These are phyloP conservation scores for Solanum dulcamara DNA, from an alignment of 257 asterid genomes.

Conservation along the genomic window DNA sequence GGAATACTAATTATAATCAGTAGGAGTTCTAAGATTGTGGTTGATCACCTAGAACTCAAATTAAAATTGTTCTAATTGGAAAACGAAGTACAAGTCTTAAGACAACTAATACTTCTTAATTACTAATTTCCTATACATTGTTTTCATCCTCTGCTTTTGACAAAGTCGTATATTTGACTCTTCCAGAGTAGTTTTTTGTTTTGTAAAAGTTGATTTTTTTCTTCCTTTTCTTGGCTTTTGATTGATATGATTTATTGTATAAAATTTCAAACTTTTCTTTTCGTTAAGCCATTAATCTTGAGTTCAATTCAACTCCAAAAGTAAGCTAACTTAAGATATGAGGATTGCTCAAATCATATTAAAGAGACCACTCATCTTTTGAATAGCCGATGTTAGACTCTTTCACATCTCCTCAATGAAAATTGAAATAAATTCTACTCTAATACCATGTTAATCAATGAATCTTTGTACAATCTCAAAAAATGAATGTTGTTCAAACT, in stretches of 20 bases:
- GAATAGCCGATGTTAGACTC: not conserved
- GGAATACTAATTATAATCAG: not conserved
- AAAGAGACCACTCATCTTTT: too few relatives aligned
- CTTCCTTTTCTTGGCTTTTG: too few relatives aligned
- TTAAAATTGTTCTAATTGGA: not conserved
- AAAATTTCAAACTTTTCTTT: too few relatives aligned
- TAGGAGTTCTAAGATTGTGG: not conserved
- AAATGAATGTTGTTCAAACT: not conserved
- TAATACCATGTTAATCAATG: too few relatives aligned
- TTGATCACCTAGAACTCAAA: not conserved
- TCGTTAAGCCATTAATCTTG: too few relatives aligned
- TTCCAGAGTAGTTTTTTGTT: not conserved
- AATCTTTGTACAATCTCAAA: not conserved
- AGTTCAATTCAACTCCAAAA: not conserved
- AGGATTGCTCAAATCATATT: not conserved
- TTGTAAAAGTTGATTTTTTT: not conserved
- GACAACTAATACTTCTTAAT: not conserved
- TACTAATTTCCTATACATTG: not conserved
- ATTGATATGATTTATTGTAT: not conserved
- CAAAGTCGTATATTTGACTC: not conserved
- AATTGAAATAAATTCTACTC: not conserved
- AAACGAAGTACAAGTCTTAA: not conserved
- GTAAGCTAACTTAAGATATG: too few relatives aligned
- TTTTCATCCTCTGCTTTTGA: not conserved
- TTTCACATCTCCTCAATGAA: not conserved